Evolutionary conservation across 495 filamentous ascomycete species (phyloP).

Genomic region (Penicillium malachiteum): DNA sequence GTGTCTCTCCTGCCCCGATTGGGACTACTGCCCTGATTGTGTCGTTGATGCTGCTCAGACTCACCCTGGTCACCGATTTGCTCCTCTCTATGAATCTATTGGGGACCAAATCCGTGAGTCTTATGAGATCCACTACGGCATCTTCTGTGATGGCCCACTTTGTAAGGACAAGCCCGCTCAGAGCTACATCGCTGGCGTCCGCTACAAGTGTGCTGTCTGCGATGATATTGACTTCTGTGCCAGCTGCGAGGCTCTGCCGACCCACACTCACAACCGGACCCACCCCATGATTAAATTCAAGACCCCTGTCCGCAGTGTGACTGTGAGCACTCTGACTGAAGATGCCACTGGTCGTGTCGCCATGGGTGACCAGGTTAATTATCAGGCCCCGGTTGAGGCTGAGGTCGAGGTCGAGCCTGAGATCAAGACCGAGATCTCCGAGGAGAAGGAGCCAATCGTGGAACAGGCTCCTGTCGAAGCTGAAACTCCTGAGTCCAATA

Average conservation of each 20-base stretch:
- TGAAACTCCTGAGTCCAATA: slow-evolving; percentile 26
- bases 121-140: slow-evolving; percentile 67
- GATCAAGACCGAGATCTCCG: slow-evolving; percentile 34
- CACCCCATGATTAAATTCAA: slow-evolving; percentile 98
- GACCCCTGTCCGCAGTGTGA: slow-evolving; percentile 85
- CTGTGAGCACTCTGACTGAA: slow-evolving; percentile 80
- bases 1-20: slow-evolving; percentile 95
- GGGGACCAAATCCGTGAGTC: slow-evolving; percentile 47
- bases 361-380: slow-evolving; percentile 61
- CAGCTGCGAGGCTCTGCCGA: slow-evolving; percentile 84
- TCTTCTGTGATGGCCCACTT: slow-evolving; percentile 94
- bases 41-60: slow-evolving; percentile 59
- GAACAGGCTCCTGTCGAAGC: background rate
- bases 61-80: slow-evolving; percentile 88
- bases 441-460: slow-evolving; percentile 56
- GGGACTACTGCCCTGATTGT: slow-evolving; percentile 91
- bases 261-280: slow-evolving; percentile 83
- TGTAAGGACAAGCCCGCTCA: slow-evolving; percentile 60
- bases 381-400: slow-evolving; percentile 36
- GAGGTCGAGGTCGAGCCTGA: too few relatives aligned
- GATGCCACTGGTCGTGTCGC: slow-evolving; percentile 60
- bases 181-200: slow-evolving; percentile 76
- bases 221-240: slow-evolving; percentile 96
- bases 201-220: slow-evolving; percentile 98
- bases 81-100: slow-evolving; percentile 79